A percentile compares a stretch with the other conserved stretches of the same genome.
Evolutionary conservation across 1,284 basidiomycete genomes (phyloP).

Genomic region (Leccinum subfulvum): DNA sequence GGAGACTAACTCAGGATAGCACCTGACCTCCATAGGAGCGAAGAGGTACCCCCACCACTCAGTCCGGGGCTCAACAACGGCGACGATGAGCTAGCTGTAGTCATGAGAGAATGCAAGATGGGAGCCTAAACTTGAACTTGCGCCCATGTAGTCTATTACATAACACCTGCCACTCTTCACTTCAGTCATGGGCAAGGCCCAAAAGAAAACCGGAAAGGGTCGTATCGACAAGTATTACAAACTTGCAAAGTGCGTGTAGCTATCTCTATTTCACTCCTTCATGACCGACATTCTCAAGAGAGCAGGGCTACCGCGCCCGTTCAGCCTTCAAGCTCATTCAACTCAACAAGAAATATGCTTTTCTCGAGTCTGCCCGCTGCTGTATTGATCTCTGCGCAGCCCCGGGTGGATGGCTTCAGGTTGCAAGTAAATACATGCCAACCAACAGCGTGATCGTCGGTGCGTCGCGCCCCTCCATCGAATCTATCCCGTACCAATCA

Average conservation of each 20-base stretch:
- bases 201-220: slow-evolving; percentile 92
- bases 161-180: not conserved
- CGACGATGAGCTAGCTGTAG: not conserved
- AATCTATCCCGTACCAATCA: slow-evolving; percentile 12
- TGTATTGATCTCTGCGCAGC: slow-evolving; percentile 98
- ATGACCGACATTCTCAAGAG: slow-evolving; percentile 47
- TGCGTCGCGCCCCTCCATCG: slow-evolving; percentile 36
- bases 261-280: slow-evolving; percentile 1
- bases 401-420: slow-evolving; percentile 98
- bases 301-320: slow-evolving; percentile 99
- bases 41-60: slow-evolving; percentile 17
- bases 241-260: slow-evolving; percentile 73
- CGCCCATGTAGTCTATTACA: not conserved
- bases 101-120: not conserved
- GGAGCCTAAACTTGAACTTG: not conserved
- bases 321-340: slow-evolving; percentile 99
- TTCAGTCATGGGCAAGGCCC: slow-evolving; percentile 65
- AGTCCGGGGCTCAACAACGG: slow-evolving; percentile 26
- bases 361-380: slow-evolving; percentile 89
- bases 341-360: slow-evolving; percentile 96
- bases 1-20: slow-evolving; percentile 28
- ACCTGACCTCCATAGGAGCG: slow-evolving; percentile 42
- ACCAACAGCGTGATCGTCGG: slow-evolving; percentile 93
- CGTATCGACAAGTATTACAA: slow-evolving; percentile 96
- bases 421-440: slow-evolving; percentile 98